Evolutionary conservation across 2,329 filamentous ascomycete species (phyloP).

Genomic region (Phialophora macrospora): DNA sequence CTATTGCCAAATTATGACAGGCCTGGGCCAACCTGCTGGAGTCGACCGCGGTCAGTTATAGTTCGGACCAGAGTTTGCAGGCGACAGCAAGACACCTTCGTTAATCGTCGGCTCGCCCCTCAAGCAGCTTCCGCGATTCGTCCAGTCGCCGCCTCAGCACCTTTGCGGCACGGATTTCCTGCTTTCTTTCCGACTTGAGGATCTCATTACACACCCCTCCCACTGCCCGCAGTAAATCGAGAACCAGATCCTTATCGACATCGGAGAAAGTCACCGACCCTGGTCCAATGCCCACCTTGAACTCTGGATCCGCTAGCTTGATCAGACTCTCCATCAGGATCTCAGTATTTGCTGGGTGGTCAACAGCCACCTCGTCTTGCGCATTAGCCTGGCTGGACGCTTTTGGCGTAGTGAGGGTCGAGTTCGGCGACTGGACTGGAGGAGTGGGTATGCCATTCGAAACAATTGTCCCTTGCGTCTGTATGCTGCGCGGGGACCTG

Average conservation of each 20-base stretch:
- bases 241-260: constrained; percentile 62
- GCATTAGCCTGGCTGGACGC: neutral
- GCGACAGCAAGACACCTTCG: constrained; percentile 10
- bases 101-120: constrained; percentile 63
- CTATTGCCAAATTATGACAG: constrained; percentile 17
- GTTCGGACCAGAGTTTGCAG: neutral
- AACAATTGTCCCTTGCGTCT: constrained; percentile 22
- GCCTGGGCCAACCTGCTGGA: neutral
- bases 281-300: constrained; percentile 26
- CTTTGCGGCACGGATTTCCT: constrained; percentile 63
- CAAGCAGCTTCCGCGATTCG: constrained; percentile 72
- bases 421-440: constrained; percentile 28
- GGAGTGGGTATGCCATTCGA: constrained; percentile 35
- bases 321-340: constrained; percentile 40
- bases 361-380: constrained; percentile 11
- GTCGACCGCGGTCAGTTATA: neutral
- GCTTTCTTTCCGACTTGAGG: constrained; percentile 61
- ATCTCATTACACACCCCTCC: constrained; percentile 59
- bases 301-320: constrained; percentile 39
- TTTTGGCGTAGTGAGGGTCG: constrained; percentile 14
- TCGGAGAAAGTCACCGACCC: constrained; percentile 43
- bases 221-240: constrained; percentile 58
- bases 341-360: constrained; percentile 37
- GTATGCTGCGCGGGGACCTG: constrained; percentile 23
- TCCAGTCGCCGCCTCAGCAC: constrained; percentile 74